Percentiles rank a stretch among this genome's conserved stretches.
Conservation (phyloP, 306 rosid species). For the Echinosophora koreensis region DNA sequence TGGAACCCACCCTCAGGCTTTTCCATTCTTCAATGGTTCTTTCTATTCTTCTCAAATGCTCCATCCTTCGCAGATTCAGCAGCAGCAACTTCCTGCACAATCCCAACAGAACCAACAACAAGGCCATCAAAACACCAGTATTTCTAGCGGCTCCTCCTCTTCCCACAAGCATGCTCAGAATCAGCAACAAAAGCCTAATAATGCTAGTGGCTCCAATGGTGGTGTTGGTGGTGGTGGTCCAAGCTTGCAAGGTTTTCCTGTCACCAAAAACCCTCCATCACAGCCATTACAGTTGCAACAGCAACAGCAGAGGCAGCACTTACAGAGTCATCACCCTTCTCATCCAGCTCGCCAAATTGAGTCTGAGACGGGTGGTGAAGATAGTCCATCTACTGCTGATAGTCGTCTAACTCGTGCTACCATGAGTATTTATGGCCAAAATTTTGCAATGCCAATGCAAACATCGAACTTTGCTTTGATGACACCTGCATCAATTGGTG, state of each 20-base stretch:
- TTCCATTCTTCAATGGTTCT: constrained; percentile 86
- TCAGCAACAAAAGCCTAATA: constrained; percentile 81
- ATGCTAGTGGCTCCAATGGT: constrained; percentile 58
- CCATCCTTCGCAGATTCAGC: constrained; percentile 90
- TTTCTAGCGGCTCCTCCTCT: constrained; percentile 76
- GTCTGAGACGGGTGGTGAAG: constrained; percentile 83
- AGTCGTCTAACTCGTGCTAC: constrained; percentile 67
- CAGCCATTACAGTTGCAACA: constrained; percentile 63
- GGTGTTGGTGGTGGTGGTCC: constrained; percentile 54
- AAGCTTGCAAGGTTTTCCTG: constrained; percentile 82
- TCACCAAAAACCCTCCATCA: constrained; percentile 65
- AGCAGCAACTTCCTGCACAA: constrained; percentile 67
- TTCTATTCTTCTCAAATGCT: constrained; percentile 87
- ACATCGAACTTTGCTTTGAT: constrained; percentile 75
- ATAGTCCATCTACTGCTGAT: constrained; percentile 88
- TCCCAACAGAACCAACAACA: constrained; percentile 81
- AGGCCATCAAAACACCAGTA: constrained; percentile 72
- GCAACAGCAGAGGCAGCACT: constrained; percentile 61
- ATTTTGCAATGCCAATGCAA: constrained; percentile 78
- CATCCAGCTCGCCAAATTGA: constrained; percentile 77
- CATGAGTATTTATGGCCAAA: constrained; percentile 77
- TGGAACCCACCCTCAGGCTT: constrained; percentile 79
- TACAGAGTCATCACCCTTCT: constrained; percentile 64
- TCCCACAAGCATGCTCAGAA: constrained; percentile 90
- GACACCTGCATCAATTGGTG: constrained; percentile 66